phyloP scores from a whole-genome alignment of 78 protist species.

The Dictyostelium citrinum region DNA sequence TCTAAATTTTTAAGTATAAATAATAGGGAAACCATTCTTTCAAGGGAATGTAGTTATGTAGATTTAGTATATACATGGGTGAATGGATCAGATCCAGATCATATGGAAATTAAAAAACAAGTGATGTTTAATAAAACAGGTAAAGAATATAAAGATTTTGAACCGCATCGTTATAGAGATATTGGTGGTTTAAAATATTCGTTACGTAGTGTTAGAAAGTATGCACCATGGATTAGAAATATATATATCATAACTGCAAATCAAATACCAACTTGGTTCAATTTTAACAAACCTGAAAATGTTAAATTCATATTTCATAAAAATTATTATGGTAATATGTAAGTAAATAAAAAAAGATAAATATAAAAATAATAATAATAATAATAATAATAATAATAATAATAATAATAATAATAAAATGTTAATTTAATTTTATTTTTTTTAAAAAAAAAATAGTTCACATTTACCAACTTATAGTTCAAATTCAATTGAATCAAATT shows the following conservation, averaged over 20 bases:
- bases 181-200: conserved; percentile 55
- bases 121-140: background rate
- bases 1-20: background rate
- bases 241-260: conserved; percentile 7
- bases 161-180: conserved; percentile 26
- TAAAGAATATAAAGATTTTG: background rate
- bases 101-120: background rate
- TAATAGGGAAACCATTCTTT: background rate
- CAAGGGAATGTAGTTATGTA: background rate
- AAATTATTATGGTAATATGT: conserved; percentile 4
- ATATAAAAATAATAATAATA: background rate
- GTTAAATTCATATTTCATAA: conserved; percentile 1
- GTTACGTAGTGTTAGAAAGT: conserved; percentile 8
- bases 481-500: conserved; percentile 46
- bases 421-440: background rate
- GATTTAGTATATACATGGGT: conserved; percentile 53
- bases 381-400: too few relatives aligned
- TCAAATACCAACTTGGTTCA: conserved; percentile 4
- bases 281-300: background rate
- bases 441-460: background rate
- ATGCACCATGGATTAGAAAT: conserved; percentile 46
- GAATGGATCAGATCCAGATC: conserved; percentile 20
- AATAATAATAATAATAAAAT: background rate
- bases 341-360: background rate
- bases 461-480: conserved; percentile 55